Base-by-base conservation (phyloP, 129 eudicot species). In the Mikania micrantha region DNA sequence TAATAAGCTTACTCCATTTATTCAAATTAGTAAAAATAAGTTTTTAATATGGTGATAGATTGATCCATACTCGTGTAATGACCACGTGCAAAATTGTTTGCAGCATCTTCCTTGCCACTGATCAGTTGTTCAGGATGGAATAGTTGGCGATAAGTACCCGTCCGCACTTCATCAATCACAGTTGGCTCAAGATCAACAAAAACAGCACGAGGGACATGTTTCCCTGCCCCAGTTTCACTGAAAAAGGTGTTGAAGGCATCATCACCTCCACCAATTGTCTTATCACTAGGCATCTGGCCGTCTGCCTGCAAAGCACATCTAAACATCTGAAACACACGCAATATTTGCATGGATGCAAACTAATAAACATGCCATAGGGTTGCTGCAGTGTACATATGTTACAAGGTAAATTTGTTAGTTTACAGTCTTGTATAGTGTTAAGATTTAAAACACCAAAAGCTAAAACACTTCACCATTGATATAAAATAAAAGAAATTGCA, bases 61-160 rank as follows among this genome's bases (percentile, higher is more conserved):
- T 21, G 0, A 15, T n/a, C 1, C 44, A 50, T 79, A 85, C 87
- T 85, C 72, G 88, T 86, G 80, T 86, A 86, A 57, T 86, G 88
- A 63, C 88, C 93, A 68, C 86, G 93, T 27, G 92, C 93, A 70
- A 86, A 86, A 56, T 86, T 86, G 86, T 86, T 86, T 72, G 88
- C 93, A 39, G 93, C 93, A 64, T 86, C 88, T 66, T 86, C 93
- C 54, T 86, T 86, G 60, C 93, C 93, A 58, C 81, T 83, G 79
- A 86, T 83, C 65, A 83, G 39, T 41, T 83, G 88, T 69, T 83
- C 88, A 36, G 93, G 93, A 64, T 86, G 93, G 76, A 86, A 83
- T 17, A 83, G 80, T 54, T 86, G 93, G 57, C 93, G 88, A 69
- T 83, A 86, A 31, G 80, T 64, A 11, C 86, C 88, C 15, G 84